phyloP scores from a whole-genome alignment of 371 early-diverging fungal species.

The Mortierella sp. region DNA sequence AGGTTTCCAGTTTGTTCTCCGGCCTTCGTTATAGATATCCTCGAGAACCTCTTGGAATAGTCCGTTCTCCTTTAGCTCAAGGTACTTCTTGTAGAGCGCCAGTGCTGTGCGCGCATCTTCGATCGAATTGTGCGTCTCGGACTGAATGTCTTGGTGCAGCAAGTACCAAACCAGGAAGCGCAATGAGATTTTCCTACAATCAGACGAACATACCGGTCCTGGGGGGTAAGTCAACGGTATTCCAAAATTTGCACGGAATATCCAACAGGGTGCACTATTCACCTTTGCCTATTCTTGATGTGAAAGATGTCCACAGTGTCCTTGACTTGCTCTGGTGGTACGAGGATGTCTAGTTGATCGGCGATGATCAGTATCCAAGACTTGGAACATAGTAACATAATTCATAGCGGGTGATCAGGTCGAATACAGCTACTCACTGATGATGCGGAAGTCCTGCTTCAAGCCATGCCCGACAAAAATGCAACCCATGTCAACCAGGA shows the following conservation, averaged over 20 bases:
- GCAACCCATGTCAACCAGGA: conserved; percentile 89
- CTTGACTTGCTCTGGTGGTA: conserved; percentile 87
- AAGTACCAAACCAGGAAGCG: conserved; percentile 93
- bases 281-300: conserved; percentile 79
- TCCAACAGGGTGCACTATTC: conserved; percentile 2
- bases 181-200: conserved; percentile 88
- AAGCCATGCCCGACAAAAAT: conserved; percentile 95
- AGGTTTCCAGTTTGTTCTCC: conserved; percentile 69
- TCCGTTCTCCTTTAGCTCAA: conserved; percentile 71
- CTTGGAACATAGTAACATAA: no score
- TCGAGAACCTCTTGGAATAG: conserved; percentile 79
- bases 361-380: no score
- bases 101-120: conserved; percentile 93
- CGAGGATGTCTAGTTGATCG: conserved; percentile 88
- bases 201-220: no score
- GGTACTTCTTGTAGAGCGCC: conserved; percentile 81
- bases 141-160: conserved; percentile 87
- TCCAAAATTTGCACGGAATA: no score
- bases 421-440: conserved; percentile 81
- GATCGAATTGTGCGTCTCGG: conserved; percentile 89
- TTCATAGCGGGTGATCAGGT: no score
- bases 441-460: conserved; percentile 92
- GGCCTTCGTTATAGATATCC: conserved; percentile 86
- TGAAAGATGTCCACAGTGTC: conserved; percentile 94
- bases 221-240: no score